Evolutionary conservation across 495 filamentous ascomycete species (phyloP).

Genomic region (Penicillium mononematosum): DNA sequence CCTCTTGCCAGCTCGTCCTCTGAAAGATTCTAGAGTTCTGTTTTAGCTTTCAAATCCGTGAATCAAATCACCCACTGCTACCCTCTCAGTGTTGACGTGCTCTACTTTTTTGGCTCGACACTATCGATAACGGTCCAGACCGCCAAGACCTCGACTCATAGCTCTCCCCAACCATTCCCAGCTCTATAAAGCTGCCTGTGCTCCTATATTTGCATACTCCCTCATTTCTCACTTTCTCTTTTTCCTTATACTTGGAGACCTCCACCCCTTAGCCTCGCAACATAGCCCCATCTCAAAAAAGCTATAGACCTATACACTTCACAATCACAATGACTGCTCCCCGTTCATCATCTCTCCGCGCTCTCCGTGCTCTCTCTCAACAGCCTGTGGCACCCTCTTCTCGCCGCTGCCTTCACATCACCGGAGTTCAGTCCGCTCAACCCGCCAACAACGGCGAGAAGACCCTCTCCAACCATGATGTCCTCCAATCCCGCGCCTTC

Average conservation of each 20-base stretch:
- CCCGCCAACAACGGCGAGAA: constrained; percentile 37
- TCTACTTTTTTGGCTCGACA: constrained; percentile 13
- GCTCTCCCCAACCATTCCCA: constrained; percentile 35
- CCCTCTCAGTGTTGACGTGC: constrained; percentile 11
- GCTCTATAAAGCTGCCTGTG: constrained; percentile 22
- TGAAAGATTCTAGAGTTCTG: not conserved
- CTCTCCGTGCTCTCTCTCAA: constrained; percentile 47
- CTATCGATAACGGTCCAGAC: constrained; percentile 30
- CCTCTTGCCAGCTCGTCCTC: not conserved
- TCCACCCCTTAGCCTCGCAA: not conserved
- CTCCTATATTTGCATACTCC: constrained; percentile 3
- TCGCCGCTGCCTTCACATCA: constrained; percentile 55
- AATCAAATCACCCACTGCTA: not conserved
- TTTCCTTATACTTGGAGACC: not conserved
- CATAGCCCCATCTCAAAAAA: constrained; percentile 2
- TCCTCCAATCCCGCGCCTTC: constrained; percentile 53
- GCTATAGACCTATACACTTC: constrained; percentile 16
- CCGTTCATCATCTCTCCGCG: constrained; percentile 51
- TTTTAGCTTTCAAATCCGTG: not conserved
- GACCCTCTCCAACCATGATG: constrained; percentile 52
- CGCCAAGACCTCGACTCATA: constrained; percentile 33
- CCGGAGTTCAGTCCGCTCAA: constrained; percentile 51
- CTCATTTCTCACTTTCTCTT: constrained; percentile 1
- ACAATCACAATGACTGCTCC: constrained; percentile 46
- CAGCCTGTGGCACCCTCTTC: constrained; percentile 37